phyloP scores from a whole-genome alignment of 1,139 yeast species.

The Arxiozyma telluris region DNA sequence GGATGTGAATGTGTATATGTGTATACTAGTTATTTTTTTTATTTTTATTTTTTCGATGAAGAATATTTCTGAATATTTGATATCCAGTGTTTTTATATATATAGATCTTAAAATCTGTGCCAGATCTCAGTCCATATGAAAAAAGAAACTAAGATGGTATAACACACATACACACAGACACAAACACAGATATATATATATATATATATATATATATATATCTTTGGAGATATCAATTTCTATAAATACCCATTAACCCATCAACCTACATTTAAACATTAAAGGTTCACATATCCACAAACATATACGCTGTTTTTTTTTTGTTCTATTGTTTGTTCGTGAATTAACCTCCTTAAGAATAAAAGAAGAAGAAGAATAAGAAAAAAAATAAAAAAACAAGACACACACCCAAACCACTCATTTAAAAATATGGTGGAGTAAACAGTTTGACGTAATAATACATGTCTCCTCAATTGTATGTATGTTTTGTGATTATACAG shows the following conservation, averaged over 20 bases:
- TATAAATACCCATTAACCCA: not conserved
- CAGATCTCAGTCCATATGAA: not conserved
- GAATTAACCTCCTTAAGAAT: too few species aligned
- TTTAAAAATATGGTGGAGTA: not conserved
- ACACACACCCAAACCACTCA: too few species aligned
- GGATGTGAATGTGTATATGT: too few species aligned
- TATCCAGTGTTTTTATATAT: not conserved
- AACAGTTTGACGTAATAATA: not conserved
- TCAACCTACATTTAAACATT: not conserved
- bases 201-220: too few species aligned
- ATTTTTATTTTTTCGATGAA: too few species aligned
- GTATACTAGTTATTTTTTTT: too few species aligned
- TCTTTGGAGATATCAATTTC: not conserved
- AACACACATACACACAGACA: not conserved
- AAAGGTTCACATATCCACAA: too few species aligned
- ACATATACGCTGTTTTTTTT: too few species aligned
- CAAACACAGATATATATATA: too few species aligned
- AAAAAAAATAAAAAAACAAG: too few species aligned
- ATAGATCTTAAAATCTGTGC: not conserved
- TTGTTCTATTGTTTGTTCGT: not conserved
- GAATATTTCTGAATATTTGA: not conserved
- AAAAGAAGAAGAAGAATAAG: too few species aligned
- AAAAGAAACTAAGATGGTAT: not conserved
- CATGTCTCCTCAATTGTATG: not conserved
- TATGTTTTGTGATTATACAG: not conserved